phyloP scores from a whole-genome alignment of 2,329 filamentous ascomycete genomes.

The Aspergillus sp. region DNA sequence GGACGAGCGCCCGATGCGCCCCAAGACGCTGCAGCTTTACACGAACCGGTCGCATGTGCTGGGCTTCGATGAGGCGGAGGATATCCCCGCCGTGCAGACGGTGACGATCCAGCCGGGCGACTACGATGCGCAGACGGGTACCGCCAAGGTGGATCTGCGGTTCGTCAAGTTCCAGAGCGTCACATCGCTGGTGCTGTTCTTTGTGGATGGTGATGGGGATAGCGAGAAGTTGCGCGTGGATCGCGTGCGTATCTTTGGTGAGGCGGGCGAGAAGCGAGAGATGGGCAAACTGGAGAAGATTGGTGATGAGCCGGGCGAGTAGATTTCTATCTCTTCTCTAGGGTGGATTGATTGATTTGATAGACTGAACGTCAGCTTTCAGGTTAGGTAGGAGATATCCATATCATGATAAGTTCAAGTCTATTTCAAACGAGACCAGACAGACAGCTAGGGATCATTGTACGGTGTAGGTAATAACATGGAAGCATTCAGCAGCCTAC shows the following conservation, averaged over 20 bases:
- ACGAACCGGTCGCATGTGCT: conserved; percentile 86
- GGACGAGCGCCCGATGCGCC: conserved; percentile 75
- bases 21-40: conserved; percentile 80
- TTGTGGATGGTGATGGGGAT: conserved; percentile 80
- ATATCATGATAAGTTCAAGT: too few relatives aligned
- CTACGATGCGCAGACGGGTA: conserved; percentile 74
- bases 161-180: conserved; percentile 99
- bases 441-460: too few relatives aligned
- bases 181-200: conserved; percentile 79
- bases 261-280: conserved; percentile 85
- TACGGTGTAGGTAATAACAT: too few relatives aligned
- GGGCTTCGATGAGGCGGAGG: conserved; percentile 92
- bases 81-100: conserved; percentile 75
- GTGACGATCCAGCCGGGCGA: conserved; percentile 72
- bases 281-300: conserved; percentile 97
- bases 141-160: conserved; percentile 70
- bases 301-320: conserved; percentile 69
- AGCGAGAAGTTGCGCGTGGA: conserved; percentile 79
- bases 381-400: too few relatives aligned
- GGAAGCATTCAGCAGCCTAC: too few relatives aligned
- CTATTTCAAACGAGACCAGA: too few relatives aligned
- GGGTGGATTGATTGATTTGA: neutral
- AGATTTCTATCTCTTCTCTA: conserved; percentile 13
- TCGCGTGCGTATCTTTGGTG: conserved; percentile 68
- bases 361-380: neutral